Evolutionary conservation across 2,329 filamentous ascomycete species (phyloP).

Genomic region (Aspergillus unguis): DNA sequence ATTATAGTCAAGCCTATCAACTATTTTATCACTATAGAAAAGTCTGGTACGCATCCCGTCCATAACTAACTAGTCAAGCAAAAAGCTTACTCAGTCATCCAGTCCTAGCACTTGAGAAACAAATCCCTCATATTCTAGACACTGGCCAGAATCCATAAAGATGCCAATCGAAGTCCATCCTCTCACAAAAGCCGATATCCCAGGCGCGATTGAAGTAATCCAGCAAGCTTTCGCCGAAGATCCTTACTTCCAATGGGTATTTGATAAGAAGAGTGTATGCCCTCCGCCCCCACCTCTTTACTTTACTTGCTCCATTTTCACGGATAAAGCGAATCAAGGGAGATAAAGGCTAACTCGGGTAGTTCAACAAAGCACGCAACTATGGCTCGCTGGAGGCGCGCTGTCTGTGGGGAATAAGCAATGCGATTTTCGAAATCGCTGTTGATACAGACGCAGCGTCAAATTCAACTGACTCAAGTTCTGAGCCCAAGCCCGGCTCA

Average conservation of each 20-base stretch:
- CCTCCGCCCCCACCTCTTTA: constrained; percentile 47
- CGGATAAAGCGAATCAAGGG: not conserved
- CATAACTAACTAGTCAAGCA: too few relatives aligned
- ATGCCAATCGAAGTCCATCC: constrained; percentile 56
- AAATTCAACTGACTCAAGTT: not conserved
- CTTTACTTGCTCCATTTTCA: not conserved
- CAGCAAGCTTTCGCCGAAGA: constrained; percentile 65
- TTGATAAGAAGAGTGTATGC: constrained; percentile 40
- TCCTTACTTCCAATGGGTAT: constrained; percentile 67
- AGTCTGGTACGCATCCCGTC: too few relatives aligned
- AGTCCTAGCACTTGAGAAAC: too few relatives aligned
- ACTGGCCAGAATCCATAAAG: not conserved
- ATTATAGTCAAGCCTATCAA: too few relatives aligned
- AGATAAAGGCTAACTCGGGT: constrained; percentile 2
- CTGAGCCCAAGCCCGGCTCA: too few relatives aligned
- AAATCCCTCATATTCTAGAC: not conserved
- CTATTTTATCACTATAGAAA: not conserved
- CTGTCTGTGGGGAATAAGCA: constrained; percentile 69
- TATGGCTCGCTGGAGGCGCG: constrained; percentile 61
- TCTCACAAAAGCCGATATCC: constrained; percentile 60
- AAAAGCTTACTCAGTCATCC: too few relatives aligned
- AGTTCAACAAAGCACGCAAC: constrained; percentile 62
- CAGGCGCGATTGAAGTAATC: constrained; percentile 61
- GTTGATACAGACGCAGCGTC: constrained; percentile 49
- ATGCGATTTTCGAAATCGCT: constrained; percentile 69